Conservation (phyloP, 441 rosid species). For the Biscutella laevigata region DNA sequence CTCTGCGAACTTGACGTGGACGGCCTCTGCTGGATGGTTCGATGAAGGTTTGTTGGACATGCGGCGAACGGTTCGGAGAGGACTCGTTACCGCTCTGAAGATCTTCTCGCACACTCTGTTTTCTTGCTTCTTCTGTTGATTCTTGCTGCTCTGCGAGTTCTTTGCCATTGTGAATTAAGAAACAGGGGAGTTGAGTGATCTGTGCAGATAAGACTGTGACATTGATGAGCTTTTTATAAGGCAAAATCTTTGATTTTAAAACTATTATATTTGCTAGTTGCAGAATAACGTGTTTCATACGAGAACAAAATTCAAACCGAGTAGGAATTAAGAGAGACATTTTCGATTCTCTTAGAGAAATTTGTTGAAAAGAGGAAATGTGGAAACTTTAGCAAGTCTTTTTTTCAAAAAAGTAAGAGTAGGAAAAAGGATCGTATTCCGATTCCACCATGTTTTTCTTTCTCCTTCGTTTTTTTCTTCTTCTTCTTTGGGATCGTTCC, state of each 20-base stretch:
- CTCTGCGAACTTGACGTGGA: conserved; percentile 11
- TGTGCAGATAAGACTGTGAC: conserved; percentile 22
- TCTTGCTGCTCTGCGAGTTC: conserved; percentile 7
- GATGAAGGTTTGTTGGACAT: conserved; percentile 18
- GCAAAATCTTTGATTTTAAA: background rate
- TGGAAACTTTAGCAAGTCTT: conserved; percentile 20
- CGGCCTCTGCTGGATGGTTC: conserved; percentile 7
- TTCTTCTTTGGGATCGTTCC: too few species aligned
- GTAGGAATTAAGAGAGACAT: too few species aligned
- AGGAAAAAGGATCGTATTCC: conserved; percentile 21
- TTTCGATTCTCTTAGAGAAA: too few species aligned
- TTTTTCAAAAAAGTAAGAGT: conserved; percentile 19
- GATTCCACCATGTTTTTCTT: conserved; percentile 9
- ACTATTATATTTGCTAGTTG: background rate
- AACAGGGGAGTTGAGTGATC: background rate
- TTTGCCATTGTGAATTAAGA: conserved; percentile 11
- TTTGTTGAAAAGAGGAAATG: conserved; percentile 13
- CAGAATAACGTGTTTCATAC: conserved; percentile 18
- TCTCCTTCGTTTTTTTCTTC: conserved; percentile 6
- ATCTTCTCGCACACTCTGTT: conserved; percentile 26
- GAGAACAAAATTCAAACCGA: too few species aligned
- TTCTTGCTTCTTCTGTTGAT: conserved; percentile 20
- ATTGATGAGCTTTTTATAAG: conserved; percentile 14
- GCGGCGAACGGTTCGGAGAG: conserved; percentile 22
- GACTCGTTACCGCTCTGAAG: conserved; percentile 26